Evolutionary conservation across 2,329 filamentous ascomycete genomes (phyloP).

Genomic region (Colletotrichum chlorophyti): DNA sequence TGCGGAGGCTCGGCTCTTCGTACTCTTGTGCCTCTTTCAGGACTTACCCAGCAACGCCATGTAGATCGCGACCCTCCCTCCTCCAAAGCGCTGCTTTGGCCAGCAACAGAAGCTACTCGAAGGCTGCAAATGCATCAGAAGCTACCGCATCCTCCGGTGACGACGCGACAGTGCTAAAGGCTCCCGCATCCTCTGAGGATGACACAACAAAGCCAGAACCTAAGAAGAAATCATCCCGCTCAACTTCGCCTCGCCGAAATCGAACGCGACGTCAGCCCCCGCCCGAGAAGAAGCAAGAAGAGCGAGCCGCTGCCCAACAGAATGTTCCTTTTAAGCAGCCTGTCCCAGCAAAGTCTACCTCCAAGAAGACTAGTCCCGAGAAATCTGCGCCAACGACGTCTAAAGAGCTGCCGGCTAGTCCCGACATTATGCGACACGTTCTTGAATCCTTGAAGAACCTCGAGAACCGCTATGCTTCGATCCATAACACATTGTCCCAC

Average conservation of each 20-base stretch:
- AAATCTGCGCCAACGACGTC: constrained; percentile 9
- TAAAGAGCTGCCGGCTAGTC: neutral
- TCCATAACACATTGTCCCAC: constrained; percentile 9
- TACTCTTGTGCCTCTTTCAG: constrained; percentile 37
- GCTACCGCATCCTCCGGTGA: neutral
- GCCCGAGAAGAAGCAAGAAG: neutral
- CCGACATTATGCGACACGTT: constrained; percentile 19
- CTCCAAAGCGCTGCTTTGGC: neutral
- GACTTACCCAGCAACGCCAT: neutral
- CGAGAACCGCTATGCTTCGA: constrained; percentile 11
- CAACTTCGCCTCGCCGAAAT: neutral
- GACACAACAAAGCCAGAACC: neutral
- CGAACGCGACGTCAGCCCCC: neutral
- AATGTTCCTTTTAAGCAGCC: neutral
- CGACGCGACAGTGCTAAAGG: neutral
- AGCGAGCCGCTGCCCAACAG: neutral
- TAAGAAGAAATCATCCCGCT: neutral
- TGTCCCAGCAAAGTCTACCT: neutral
- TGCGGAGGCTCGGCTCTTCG: constrained; percentile 35
- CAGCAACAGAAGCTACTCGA: constrained; percentile 4
- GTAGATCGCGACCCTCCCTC: neutral
- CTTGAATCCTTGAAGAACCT: constrained; percentile 12
- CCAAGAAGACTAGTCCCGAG: constrained; percentile 26
- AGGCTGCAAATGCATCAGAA: neutral
- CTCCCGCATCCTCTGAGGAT: neutral